Percentiles rank a stretch among this genome's conserved stretches.
These are phyloP conservation scores for Aspergillus costaricaensis DNA, from an alignment of 2,329 filamentous ascomycete species.

Conservation along the genomic window DNA sequence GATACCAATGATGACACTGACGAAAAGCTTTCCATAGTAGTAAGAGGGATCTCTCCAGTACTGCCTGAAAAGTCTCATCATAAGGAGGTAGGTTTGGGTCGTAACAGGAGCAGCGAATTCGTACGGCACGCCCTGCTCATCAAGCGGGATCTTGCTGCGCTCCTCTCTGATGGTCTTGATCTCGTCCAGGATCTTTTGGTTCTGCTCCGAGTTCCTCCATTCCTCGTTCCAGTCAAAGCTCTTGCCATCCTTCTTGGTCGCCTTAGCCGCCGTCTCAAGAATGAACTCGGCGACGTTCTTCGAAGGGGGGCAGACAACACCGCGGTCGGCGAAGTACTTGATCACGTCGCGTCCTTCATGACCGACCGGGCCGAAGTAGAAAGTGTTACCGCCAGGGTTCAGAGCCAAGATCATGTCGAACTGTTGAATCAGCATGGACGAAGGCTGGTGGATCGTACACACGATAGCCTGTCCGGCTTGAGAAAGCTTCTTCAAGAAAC, in stretches of 20 bases:
- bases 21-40: conserved; percentile 74
- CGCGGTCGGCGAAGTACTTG: conserved; percentile 68
- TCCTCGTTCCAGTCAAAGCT: conserved; percentile 73
- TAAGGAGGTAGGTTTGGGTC: conserved; percentile 66
- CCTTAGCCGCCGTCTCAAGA: conserved; percentile 64
- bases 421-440: conserved; percentile 67
- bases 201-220: conserved; percentile 68
- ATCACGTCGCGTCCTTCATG: conserved; percentile 65
- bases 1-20: conserved; percentile 69
- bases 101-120: conserved; percentile 68
- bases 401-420: conserved; percentile 74
- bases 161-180: conserved; percentile 65
- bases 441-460: conserved; percentile 74
- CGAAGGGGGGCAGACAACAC: conserved; percentile 64
- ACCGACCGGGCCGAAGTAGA: conserved; percentile 73
- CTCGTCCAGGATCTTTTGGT: conserved; percentile 60
- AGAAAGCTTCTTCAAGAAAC: conserved; percentile 68
- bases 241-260: conserved; percentile 56
- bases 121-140: conserved; percentile 41
- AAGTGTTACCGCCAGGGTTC: conserved; percentile 68
- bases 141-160: conserved; percentile 53
- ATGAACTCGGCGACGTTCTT: conserved; percentile 70
- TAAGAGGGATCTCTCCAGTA: conserved; percentile 78
- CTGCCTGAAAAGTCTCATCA: conserved; percentile 68
- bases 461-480: conserved; percentile 69